Conservation (phyloP, 2,329 filamentous ascomycete genomes). For the Periconia macrospinosa region DNA sequence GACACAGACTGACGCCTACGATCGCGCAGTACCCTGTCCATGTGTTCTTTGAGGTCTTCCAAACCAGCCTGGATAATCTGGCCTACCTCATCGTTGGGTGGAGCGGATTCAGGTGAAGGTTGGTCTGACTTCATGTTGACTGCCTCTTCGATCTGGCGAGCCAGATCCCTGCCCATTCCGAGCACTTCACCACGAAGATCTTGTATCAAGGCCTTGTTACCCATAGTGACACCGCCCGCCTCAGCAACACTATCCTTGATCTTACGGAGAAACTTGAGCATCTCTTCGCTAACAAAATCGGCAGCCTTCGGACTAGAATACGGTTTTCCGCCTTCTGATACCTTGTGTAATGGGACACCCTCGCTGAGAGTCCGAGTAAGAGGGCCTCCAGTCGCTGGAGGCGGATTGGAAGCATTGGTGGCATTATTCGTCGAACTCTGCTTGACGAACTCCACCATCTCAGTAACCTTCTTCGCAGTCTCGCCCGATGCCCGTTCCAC, state of each 20-base stretch:
- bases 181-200: constrained; percentile 90
- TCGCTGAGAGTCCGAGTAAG: constrained; percentile 38
- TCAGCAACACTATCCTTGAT: constrained; percentile 92
- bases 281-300: constrained; percentile 70
- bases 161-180: constrained; percentile 91
- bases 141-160: constrained; percentile 78
- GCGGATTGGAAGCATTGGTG: constrained; percentile 29
- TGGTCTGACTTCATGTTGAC: constrained; percentile 50
- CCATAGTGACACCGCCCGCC: constrained; percentile 83
- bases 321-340: constrained; percentile 32
- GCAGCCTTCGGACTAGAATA: constrained; percentile 54
- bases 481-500: constrained; percentile 61
- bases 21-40: constrained; percentile 78
- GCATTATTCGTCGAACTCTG: constrained; percentile 50
- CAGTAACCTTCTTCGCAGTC: constrained; percentile 69
- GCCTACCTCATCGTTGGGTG: constrained; percentile 68
- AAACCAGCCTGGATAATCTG: constrained; percentile 80
- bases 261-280: constrained; percentile 78
- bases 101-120: constrained; percentile 38
- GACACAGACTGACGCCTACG: constrained; percentile 68
- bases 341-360: constrained; percentile 20
- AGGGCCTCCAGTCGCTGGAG: constrained; percentile 30
- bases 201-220: constrained; percentile 87
- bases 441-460: constrained; percentile 55
- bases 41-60: constrained; percentile 78